Evolutionary conservation across 2,329 filamentous ascomycete genomes (phyloP), one percentile per base, ranked within the genome.

Genomic region (Elsinoe perseae): DNA sequence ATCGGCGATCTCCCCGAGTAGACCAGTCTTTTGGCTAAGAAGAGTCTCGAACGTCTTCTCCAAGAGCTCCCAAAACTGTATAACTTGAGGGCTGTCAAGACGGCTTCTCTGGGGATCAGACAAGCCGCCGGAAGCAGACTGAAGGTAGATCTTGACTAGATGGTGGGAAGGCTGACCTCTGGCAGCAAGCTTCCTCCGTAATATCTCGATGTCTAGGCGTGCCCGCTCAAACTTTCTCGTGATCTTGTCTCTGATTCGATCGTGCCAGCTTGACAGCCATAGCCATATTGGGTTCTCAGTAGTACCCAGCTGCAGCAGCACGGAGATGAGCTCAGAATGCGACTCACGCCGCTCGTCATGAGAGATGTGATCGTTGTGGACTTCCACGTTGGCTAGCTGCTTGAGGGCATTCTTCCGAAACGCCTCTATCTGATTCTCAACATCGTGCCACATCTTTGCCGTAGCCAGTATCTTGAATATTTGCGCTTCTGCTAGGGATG

Each of bases 251-350:
- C 93, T 96, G 56, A 98, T 77, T 65, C 91, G 85, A 61, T 95
- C 89, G 66, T 91, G 95, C 44, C 89, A 84, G 65, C 89, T 95
- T 56, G 92, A 76, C 23, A 98, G 81, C 91, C 93, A 98, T 9
- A 95, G 80, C 88, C 89, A 95, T 60, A 98, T 95, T 1, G 93
- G 93, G 64, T 95, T 98, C 58, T 97, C 90, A 8, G 95, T 87
- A 2, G 95, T 90, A 5, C 93, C 95, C 18, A 98, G 77, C 69
- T 98, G 92, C n/a, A 98, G 75, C 54, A 98, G 77, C 32, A 96
- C 77, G 20, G 84, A 80, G 56, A 98, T 97, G 48, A 96, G 77
- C 67, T 95, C 89, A 82, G 96, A 89, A 65, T 96, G 87, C 68
- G 95, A 89, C 66, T 92, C 89, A 4, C 80, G 76, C 36, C 84